Conservation (phyloP, 768 basidiomycete genomes). For the Hemileccinum impolitum region DNA sequence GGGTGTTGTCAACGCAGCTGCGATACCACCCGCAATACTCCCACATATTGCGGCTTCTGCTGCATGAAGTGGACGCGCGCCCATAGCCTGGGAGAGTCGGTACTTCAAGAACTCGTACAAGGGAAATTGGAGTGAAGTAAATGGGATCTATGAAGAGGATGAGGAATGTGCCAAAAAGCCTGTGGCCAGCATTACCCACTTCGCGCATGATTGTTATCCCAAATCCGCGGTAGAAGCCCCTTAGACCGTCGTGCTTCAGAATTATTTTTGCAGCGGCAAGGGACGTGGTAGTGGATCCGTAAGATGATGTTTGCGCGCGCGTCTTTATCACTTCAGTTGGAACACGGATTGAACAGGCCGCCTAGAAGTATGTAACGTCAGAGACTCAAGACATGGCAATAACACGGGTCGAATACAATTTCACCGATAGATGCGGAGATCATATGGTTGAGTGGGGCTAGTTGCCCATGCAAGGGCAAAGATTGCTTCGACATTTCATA, state of each 20-base stretch:
- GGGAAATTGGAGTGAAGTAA: slow-evolving; percentile 95
- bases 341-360: slow-evolving; percentile 89
- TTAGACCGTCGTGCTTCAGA: slow-evolving; percentile 57
- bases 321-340: slow-evolving; percentile 97
- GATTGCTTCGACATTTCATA: slow-evolving; percentile 85
- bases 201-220: slow-evolving; percentile 72
- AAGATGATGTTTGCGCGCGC: slow-evolving; percentile 81
- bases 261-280: slow-evolving; percentile 55
- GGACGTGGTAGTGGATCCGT: slow-evolving; percentile 61
- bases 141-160: slow-evolving; percentile 69
- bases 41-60: slow-evolving; percentile 87
- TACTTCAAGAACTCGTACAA: slow-evolving; percentile 87
- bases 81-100: slow-evolving; percentile 51
- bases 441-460: slow-evolving; percentile 65
- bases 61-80: slow-evolving; percentile 56
- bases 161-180: background rate
- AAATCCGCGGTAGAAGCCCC: slow-evolving; percentile 88
- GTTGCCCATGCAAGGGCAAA: slow-evolving; percentile 58
- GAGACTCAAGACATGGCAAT: slow-evolving; percentile 5
- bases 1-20: slow-evolving; percentile 89
- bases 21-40: slow-evolving; percentile 84
- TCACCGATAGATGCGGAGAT: slow-evolving; percentile 57
- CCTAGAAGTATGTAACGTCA: slow-evolving; percentile 37
- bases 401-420: slow-evolving; percentile 40
- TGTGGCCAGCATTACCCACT: slow-evolving; percentile 30